Percentiles rank a stretch among this genome's conserved stretches.
phyloP scores from a whole-genome alignment of 2,329 filamentous ascomycete species.

The Coniochaeta sp. region DNA sequence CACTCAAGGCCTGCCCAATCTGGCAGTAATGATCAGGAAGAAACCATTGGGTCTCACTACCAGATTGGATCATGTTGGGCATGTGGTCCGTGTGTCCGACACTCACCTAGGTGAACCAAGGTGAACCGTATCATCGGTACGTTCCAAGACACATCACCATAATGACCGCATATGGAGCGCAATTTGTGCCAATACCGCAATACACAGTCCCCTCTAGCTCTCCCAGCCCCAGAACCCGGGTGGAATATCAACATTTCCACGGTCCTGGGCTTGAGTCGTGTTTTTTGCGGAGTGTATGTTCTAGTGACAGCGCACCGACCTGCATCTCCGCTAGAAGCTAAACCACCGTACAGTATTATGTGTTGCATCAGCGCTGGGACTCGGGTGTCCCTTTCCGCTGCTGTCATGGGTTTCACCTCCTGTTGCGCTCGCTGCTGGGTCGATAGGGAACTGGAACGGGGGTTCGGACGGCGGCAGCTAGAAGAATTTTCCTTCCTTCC shows the following conservation, averaged over 20 bases:
- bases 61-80: not conserved
- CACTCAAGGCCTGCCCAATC: not conserved
- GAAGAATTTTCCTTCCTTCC: constrained; percentile 13
- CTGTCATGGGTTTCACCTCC: not conserved
- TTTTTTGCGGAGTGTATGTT: not conserved
- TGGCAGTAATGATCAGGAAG: too few species aligned
- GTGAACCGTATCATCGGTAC: too few species aligned
- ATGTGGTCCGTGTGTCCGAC: not conserved
- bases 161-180: too few species aligned
- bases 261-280: not conserved
- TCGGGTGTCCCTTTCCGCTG: not conserved
- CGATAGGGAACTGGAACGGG: not conserved
- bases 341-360: not conserved
- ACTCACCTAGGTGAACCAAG: not conserved
- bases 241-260: not conserved
- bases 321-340: not conserved
- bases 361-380: not conserved
- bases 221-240: not conserved
- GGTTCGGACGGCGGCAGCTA: constrained; percentile 6
- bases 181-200: not conserved
- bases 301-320: not conserved
- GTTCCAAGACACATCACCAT: too few species aligned
- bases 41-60: not conserved
- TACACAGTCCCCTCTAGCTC: not conserved
- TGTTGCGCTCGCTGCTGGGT: not conserved